Conservation (phyloP, 805 yeast genomes). For the Wickerhamomyces tratensis region DNA sequence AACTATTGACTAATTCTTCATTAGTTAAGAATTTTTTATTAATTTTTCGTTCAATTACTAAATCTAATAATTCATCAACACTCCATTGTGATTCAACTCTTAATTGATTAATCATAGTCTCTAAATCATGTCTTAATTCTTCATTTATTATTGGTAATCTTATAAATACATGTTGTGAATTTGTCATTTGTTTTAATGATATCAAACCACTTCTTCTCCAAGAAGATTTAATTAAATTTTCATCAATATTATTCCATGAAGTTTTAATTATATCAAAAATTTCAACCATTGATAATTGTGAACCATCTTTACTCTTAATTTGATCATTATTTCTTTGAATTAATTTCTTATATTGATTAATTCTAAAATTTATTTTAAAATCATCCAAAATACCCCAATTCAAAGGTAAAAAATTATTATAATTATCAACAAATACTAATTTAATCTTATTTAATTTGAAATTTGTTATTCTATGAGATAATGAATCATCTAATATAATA, state of each 20-base stretch:
- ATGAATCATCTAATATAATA: slow-evolving; percentile 49
- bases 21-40: slow-evolving; percentile 40
- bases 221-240: slow-evolving; percentile 26
- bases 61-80: slow-evolving; percentile 40
- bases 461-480: slow-evolving; percentile 51
- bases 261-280: slow-evolving; percentile 49
- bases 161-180: slow-evolving; percentile 9
- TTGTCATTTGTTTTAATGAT: slow-evolving; percentile 20
- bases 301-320: slow-evolving; percentile 24
- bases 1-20: slow-evolving; percentile 52
- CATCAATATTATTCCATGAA: slow-evolving; percentile 40
- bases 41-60: slow-evolving; percentile 32
- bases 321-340: slow-evolving; percentile 10
- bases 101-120: slow-evolving; percentile 34
- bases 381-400: slow-evolving; percentile 57
- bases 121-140: slow-evolving; percentile 30
- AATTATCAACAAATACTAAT: slow-evolving; percentile 21
- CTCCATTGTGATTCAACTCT: slow-evolving; percentile 51
- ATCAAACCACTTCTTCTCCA: slow-evolving; percentile 35
- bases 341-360: slow-evolving; percentile 40
- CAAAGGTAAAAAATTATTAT: slow-evolving; percentile 42
- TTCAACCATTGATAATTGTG: slow-evolving; percentile 40
- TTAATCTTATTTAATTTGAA: slow-evolving; percentile 34
- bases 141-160: slow-evolving; percentile 24
- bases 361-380: slow-evolving; percentile 46